These are phyloP conservation scores for Solanum virginianum DNA, from an alignment of 257 asterid species.

Conservation along the genomic window DNA sequence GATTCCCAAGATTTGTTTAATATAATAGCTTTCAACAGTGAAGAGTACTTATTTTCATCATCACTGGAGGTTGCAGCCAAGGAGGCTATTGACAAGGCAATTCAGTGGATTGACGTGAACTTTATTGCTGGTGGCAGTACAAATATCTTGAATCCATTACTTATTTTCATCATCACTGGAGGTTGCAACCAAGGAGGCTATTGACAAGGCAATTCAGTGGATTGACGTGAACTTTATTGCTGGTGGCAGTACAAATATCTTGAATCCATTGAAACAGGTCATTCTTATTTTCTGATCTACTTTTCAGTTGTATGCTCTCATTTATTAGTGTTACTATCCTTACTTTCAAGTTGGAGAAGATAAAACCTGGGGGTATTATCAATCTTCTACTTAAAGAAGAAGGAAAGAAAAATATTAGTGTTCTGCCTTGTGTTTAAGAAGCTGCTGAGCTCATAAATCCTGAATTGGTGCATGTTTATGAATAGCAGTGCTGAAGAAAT, in stretches of 20 bases:
- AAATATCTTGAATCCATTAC: constrained; percentile 48
- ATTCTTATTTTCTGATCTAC: neutral
- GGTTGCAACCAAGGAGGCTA: constrained; percentile 36
- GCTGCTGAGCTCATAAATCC: neutral
- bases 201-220: constrained; percentile 48
- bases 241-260: constrained; percentile 58
- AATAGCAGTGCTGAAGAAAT: neutral
- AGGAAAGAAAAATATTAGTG: neutral
- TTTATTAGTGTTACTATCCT: neutral
- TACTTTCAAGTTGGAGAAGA: neutral
- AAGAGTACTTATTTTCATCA: constrained; percentile 40
- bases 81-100: constrained; percentile 33
- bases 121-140: constrained; percentile 61
- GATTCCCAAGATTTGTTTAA: constrained; percentile 42
- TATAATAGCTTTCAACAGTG: constrained; percentile 51
- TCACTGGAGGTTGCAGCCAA: constrained; percentile 42
- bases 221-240: constrained; percentile 45
- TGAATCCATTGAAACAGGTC: constrained; percentile 56
- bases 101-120: constrained; percentile 45
- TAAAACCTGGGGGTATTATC: neutral
- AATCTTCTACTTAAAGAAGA: neutral
- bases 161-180: constrained; percentile 37
- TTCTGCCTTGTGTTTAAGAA: neutral
- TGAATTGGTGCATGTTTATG: neutral
- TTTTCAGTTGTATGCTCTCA: neutral